Percentiles rank a stretch among this genome's conserved stretches.
Evolutionary conservation across 352 stramenopile species (phyloP).

Genomic region (Paralagenidium karlingii): DNA sequence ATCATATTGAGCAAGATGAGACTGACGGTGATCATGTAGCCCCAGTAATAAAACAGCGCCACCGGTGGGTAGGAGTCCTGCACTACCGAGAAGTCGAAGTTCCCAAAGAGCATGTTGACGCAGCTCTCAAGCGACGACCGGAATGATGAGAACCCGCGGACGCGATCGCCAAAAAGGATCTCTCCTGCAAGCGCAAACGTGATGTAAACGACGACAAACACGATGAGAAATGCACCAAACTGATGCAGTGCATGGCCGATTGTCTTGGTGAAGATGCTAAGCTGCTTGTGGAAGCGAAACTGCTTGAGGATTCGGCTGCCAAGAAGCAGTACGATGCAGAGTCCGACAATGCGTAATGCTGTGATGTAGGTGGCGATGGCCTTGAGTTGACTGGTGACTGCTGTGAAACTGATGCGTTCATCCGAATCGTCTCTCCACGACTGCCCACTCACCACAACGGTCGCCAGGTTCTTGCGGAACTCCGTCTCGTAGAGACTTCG

Average conservation of each 20-base stretch:
- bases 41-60: constrained; percentile 52
- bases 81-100: constrained; percentile 40
- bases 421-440: constrained; percentile 14
- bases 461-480: constrained; percentile 28
- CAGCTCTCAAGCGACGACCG: constrained; percentile 27
- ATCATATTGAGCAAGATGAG: constrained; percentile 65
- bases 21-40: constrained; percentile 45
- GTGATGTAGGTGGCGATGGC: constrained; percentile 13
- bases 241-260: constrained; percentile 29
- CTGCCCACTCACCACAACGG: constrained; percentile 19
- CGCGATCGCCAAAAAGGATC: constrained; percentile 41
- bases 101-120: constrained; percentile 56
- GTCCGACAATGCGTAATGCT: constrained; percentile 16
- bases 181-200: constrained; percentile 31
- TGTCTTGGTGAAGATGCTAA: constrained; percentile 45
- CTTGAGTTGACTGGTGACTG: constrained; percentile 12
- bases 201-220: constrained; percentile 44
- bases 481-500: constrained; percentile 18
- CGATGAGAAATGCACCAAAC: constrained; percentile 35
- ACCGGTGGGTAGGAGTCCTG: constrained; percentile 21
- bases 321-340: constrained; percentile 16
- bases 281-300: constrained; percentile 34
- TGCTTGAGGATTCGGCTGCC: constrained; percentile 25
- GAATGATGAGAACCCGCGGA: constrained; percentile 30
- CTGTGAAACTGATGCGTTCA: constrained; percentile 13